These are phyloP conservation scores for Yueomyces sp. DNA, from an alignment of 1,139 yeast species.

Conservation along the genomic window DNA sequence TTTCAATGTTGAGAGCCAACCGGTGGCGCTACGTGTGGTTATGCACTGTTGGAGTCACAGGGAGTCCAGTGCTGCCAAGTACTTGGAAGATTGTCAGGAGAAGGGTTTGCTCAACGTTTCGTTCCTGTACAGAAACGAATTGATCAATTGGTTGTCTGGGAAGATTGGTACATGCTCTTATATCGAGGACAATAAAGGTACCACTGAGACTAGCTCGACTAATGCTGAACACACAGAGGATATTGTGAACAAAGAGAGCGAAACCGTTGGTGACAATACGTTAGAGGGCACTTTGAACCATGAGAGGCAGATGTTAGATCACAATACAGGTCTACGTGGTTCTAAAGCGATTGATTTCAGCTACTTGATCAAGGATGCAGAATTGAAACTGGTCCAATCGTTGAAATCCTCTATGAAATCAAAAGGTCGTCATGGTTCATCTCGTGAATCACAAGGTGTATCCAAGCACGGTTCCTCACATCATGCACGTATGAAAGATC, in stretches of 20 bases:
- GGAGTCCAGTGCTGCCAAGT: constrained; percentile 71
- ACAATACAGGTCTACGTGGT: constrained; percentile 72
- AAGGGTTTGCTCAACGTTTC: constrained; percentile 58
- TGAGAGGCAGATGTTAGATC: constrained; percentile 65
- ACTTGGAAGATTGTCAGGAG: constrained; percentile 60
- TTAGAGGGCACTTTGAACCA: not conserved
- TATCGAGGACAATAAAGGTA: constrained; percentile 19
- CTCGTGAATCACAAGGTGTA: constrained; percentile 1
- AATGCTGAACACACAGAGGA: constrained; percentile 4
- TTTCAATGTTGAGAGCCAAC: constrained; percentile 40
- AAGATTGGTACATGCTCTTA: constrained; percentile 45
- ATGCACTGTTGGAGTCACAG: constrained; percentile 72
- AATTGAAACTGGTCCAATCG: constrained; percentile 46
- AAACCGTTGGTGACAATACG: not conserved
- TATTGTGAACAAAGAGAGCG: constrained; percentile 1
- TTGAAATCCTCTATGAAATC: constrained; percentile 29
- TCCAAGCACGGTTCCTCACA: constrained; percentile 5
- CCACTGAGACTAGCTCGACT: constrained; percentile 2
- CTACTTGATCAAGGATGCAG: constrained; percentile 60
- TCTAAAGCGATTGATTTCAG: constrained; percentile 61
- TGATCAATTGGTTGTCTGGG: constrained; percentile 71
- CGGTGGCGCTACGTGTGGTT: constrained; percentile 47
- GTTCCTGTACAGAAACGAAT: constrained; percentile 76
- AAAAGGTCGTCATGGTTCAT: constrained; percentile 11
- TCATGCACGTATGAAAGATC: constrained; percentile 40